Evolutionary conservation across 306 rosid genomes (phyloP).

Genomic region (Cyclanthera cordifolia): DNA sequence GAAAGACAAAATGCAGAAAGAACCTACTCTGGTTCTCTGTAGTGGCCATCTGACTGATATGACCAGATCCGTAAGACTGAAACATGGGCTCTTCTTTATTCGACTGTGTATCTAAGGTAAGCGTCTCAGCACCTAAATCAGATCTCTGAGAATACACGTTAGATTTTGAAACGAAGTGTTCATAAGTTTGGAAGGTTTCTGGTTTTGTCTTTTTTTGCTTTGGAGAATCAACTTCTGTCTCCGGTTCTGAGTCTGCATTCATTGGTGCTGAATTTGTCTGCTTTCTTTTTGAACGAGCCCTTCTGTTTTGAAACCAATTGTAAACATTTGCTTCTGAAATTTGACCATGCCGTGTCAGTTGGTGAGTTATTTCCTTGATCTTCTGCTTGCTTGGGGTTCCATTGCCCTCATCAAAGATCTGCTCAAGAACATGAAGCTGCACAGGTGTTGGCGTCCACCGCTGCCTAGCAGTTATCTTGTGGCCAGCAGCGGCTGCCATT

Average conservation of each 20-base stretch:
- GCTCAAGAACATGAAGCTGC: conserved; percentile 68
- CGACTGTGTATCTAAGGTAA: neutral
- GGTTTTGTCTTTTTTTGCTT: conserved; percentile 33
- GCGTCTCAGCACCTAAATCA: conserved; percentile 24
- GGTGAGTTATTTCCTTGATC: conserved; percentile 54
- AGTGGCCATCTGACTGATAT: neutral
- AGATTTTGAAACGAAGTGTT: conserved; percentile 22
- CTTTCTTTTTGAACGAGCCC: conserved; percentile 73
- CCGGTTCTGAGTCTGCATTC: conserved; percentile 30
- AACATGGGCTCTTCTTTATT: conserved; percentile 13
- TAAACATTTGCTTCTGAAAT: conserved; percentile 75
- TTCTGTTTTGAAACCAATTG: conserved; percentile 77
- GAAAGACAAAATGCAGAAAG: neutral
- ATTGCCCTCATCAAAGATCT: conserved; percentile 52
- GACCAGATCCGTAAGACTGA: conserved; percentile 10
- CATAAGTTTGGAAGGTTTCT: conserved; percentile 21
- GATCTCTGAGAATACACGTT: conserved; percentile 38
- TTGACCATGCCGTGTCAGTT: conserved; percentile 52
- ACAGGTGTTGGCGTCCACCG: conserved; percentile 59
- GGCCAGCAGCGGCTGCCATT: conserved; percentile 42
- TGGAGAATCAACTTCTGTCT: conserved; percentile 37
- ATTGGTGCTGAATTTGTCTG: conserved; percentile 25
- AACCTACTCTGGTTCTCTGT: conserved; percentile 7
- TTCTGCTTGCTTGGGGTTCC: conserved; percentile 61
- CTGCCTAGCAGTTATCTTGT: conserved; percentile 57